Conservation (phyloP, 2,329 filamentous ascomycete genomes). For the Zasmidium cellare region DNA sequence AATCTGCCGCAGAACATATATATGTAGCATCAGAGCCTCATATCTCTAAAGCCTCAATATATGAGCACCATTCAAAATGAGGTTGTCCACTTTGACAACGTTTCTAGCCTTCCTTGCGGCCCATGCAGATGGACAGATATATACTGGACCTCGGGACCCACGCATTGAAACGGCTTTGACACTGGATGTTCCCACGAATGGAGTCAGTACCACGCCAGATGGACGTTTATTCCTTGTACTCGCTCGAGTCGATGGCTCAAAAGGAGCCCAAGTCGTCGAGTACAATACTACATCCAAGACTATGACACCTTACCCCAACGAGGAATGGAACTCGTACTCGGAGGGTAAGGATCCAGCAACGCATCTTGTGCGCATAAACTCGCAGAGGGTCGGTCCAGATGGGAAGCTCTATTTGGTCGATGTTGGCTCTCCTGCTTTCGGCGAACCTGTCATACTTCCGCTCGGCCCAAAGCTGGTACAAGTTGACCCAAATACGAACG, state of each 20-base stretch:
- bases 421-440: conserved; percentile 30
- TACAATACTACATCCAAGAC: conserved; percentile 19
- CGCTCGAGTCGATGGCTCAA: conserved; percentile 33
- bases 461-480: conserved; percentile 37
- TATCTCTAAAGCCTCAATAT: no score
- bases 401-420: conserved; percentile 37
- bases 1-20: neutral
- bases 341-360: conserved; percentile 25
- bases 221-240: conserved; percentile 34
- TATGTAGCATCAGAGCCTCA: no score
- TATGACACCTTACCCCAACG: conserved; percentile 30
- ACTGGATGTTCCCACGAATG: conserved; percentile 25
- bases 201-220: conserved; percentile 30
- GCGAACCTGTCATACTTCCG: conserved; percentile 31
- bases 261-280: conserved; percentile 34
- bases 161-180: conserved; percentile 22
- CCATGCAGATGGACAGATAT: neutral
- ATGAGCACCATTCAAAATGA: neutral
- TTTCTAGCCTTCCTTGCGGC: neutral
- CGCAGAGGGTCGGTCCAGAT: conserved; percentile 36
- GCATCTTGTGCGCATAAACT: conserved; percentile 30
- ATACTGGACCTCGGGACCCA: conserved; percentile 13
- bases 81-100: neutral
- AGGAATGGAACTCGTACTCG: conserved; percentile 34
- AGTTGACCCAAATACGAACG: conserved; percentile 37